Conservation (phyloP, 208 protist genomes). For the Naegleria gruberi region DNA sequence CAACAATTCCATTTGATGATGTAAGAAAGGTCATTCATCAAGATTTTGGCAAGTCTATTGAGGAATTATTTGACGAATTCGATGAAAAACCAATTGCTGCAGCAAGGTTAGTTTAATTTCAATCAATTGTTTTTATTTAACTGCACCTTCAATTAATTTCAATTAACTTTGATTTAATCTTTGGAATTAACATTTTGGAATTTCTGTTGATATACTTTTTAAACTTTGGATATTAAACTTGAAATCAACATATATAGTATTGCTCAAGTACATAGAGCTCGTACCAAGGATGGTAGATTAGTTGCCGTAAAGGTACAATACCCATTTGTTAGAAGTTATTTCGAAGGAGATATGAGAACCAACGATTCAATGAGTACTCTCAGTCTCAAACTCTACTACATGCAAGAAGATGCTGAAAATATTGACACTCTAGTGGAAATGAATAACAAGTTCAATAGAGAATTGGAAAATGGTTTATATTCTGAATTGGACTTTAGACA, state of each 20-base stretch:
- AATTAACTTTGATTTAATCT: no score
- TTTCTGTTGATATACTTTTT: no score
- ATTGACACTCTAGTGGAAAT: background rate
- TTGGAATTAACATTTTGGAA: no score
- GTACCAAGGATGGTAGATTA: conserved; percentile 21
- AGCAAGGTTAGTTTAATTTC: conserved; percentile 1
- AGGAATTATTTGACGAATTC: conserved; percentile 44
- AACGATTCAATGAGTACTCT: conserved; percentile 30
- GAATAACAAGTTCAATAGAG: conserved; percentile 9
- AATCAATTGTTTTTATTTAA: background rate
- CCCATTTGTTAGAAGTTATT: conserved; percentile 20
- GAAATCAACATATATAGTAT: conserved; percentile 19
- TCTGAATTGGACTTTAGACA: conserved; percentile 16
- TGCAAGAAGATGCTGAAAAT: conserved; percentile 2
- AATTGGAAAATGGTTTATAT: background rate
- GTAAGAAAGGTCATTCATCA: conserved; percentile 36
- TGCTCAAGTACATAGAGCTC: conserved; percentile 42
- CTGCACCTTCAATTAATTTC: no score
- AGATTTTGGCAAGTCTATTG: conserved; percentile 34
- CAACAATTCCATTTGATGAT: conserved; percentile 28
- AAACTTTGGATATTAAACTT: no score
- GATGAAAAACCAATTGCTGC: conserved; percentile 48
- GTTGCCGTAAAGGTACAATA: conserved; percentile 56
- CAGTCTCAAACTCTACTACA: background rate
- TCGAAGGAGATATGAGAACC: conserved; percentile 36